Conservation (phyloP, 306 rosid species). For the Cucumis sativus region DNA sequence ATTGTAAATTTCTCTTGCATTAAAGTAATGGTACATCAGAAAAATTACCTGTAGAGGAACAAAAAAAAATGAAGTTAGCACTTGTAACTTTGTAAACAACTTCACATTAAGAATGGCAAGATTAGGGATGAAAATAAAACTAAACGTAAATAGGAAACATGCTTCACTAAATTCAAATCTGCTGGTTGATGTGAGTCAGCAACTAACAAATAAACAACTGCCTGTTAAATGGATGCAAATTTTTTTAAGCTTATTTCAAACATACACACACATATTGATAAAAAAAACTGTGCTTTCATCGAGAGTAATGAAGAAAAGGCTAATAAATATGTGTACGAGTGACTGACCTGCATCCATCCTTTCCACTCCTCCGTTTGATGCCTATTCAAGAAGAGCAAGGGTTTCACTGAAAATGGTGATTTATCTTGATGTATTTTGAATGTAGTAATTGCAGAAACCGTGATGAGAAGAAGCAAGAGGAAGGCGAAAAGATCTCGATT, state of each 20-base stretch:
- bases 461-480: constrained; percentile 79
- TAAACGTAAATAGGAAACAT: background rate
- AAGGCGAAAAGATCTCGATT: constrained; percentile 85
- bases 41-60: constrained; percentile 50
- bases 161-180: background rate
- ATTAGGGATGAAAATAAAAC: background rate
- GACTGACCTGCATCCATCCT: constrained; percentile 99
- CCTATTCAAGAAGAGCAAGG: constrained; percentile 82
- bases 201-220: background rate
- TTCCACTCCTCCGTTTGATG: constrained; percentile 99
- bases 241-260: background rate
- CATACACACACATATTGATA: no score
- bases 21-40: constrained; percentile 90
- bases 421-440: constrained; percentile 72
- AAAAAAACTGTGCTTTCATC: background rate
- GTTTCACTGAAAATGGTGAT: constrained; percentile 75
- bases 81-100: background rate
- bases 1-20: constrained; percentile 80
- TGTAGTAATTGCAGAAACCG: constrained; percentile 74
- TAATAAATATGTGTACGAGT: constrained; percentile 1
- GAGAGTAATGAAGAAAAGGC: background rate
- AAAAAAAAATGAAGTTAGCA: background rate
- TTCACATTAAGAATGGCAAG: background rate
- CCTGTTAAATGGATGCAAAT: background rate
- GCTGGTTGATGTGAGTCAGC: no score